A percentile compares a stretch with the other conserved stretches of the same genome.
Evolutionary conservation across 2,329 filamentous ascomycete species (phyloP).

Genomic region (Harringtonia lauricola): DNA sequence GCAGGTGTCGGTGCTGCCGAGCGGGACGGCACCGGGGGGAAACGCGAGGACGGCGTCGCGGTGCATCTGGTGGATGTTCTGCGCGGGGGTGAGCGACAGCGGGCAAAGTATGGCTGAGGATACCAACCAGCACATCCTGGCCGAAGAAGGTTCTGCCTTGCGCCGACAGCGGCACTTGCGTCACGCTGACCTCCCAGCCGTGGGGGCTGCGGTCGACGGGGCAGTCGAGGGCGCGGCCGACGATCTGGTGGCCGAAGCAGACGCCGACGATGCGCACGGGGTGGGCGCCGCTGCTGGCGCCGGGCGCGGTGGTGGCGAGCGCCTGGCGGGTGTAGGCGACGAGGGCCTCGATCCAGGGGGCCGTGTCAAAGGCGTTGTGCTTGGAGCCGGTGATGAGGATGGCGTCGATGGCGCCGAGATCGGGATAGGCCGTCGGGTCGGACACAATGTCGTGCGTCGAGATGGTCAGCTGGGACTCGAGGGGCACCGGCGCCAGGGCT

Average conservation of each 20-base stretch:
- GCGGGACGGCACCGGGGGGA: slow-evolving; percentile 47
- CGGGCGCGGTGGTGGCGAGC: slow-evolving; percentile 22
- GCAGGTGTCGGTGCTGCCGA: slow-evolving; percentile 58
- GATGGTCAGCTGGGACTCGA: slow-evolving; percentile 42
- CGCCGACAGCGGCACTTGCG: slow-evolving; percentile 53
- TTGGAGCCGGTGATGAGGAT: slow-evolving; percentile 70
- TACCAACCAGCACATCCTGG: slow-evolving; percentile 42
- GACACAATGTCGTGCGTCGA: slow-evolving; percentile 60
- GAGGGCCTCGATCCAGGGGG: slow-evolving; percentile 66
- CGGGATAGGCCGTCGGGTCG: slow-evolving; percentile 55
- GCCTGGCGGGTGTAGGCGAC: slow-evolving; percentile 52
- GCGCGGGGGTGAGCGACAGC: background rate
- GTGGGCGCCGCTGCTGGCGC: slow-evolving; percentile 32
- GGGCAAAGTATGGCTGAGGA: background rate
- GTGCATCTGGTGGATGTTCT: slow-evolving; percentile 80
- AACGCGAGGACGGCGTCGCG: slow-evolving; percentile 60
- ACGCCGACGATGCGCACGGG: slow-evolving; percentile 65
- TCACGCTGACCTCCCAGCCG: slow-evolving; percentile 78
- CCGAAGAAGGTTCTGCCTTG: slow-evolving; percentile 65
- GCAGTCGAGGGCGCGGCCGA: slow-evolving; percentile 59
- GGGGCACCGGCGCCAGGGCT: slow-evolving; percentile 32
- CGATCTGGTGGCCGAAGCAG: slow-evolving; percentile 82
- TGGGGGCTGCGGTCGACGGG: slow-evolving; percentile 54
- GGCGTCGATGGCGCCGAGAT: slow-evolving; percentile 65
- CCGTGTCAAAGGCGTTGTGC: slow-evolving; percentile 61